A percentile compares a stretch with the other conserved stretches of the same genome.
phyloP scores from a whole-genome alignment of 176 grass and related monocot genomes.

The Carex kokanica region DNA sequence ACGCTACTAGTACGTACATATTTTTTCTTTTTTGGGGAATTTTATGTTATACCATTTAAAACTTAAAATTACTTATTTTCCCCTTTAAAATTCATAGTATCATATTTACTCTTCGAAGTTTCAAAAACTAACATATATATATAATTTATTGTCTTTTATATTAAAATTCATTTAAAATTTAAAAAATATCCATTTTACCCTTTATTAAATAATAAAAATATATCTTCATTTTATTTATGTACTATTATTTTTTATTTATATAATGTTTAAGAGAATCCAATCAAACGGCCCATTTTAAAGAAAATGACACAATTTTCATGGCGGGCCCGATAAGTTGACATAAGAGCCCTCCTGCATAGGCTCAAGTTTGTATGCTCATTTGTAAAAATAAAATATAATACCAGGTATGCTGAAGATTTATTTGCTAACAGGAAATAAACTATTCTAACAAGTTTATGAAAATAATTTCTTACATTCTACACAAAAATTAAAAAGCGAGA shows the following conservation, averaged over 20 bases:
- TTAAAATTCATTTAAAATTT: too few relatives aligned
- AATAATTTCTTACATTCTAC: not conserved
- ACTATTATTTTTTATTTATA: too few relatives aligned
- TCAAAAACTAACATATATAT: too few relatives aligned
- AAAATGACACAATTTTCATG: not conserved
- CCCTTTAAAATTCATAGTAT: too few relatives aligned
- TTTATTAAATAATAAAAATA: too few relatives aligned
- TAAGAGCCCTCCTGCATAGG: not conserved
- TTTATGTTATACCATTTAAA: too few relatives aligned
- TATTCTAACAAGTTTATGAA: not conserved
- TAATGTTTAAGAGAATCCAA: not conserved
- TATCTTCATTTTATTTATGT: too few relatives aligned
- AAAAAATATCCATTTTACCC: too few relatives aligned
- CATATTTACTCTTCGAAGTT: too few relatives aligned
- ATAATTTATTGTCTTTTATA: too few relatives aligned
- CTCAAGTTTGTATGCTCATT: slow-evolving; percentile 7
- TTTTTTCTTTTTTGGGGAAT: not conserved
- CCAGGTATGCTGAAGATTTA: not conserved
- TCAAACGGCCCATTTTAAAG: not conserved
- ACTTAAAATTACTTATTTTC: too few relatives aligned
- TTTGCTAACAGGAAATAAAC: not conserved
- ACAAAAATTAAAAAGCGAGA: not conserved
- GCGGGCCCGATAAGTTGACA: not conserved
- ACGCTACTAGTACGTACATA: not conserved
- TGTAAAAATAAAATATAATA: not conserved